A percentile compares a stretch with the other conserved stretches of the same genome.
These are phyloP conservation scores for Candida namnaoensis DNA, from an alignment of 805 yeast genomes.

Conservation along the genomic window DNA sequence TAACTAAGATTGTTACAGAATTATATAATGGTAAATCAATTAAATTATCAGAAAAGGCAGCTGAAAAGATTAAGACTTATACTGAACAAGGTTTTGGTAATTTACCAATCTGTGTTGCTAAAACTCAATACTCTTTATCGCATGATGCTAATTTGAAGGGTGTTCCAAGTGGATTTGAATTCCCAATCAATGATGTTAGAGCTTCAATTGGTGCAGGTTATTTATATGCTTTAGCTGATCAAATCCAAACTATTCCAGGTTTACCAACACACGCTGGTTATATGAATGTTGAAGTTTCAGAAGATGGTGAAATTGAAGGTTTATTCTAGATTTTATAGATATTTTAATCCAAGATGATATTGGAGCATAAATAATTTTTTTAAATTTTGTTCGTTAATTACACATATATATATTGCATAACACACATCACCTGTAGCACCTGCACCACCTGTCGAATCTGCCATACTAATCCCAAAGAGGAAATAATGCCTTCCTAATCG, in stretches of 20 bases:
- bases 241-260: constrained; percentile 96
- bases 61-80: constrained; percentile 71
- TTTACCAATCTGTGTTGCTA: constrained; percentile 93
- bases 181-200: constrained; percentile 91
- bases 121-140: constrained; percentile 93
- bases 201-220: constrained; percentile 96
- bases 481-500: no score
- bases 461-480: no score
- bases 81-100: constrained; percentile 83
- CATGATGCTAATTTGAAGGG: constrained; percentile 92
- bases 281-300: constrained; percentile 91
- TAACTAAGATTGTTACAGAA: constrained; percentile 67
- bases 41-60: constrained; percentile 77
- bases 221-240: constrained; percentile 92
- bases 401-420: no score
- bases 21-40: constrained; percentile 92
- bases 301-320: constrained; percentile 89
- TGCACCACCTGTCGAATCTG: no score
- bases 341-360: no score
- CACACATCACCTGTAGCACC: no score
- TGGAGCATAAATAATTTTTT: no score
- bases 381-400: no score
- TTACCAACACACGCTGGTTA: constrained; percentile 93
- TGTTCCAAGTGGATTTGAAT: constrained; percentile 88
- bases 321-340: constrained; percentile 42